Conservation (phyloP, 768 basidiomycete genomes). For the Daedaleopsis sinensis region DNA sequence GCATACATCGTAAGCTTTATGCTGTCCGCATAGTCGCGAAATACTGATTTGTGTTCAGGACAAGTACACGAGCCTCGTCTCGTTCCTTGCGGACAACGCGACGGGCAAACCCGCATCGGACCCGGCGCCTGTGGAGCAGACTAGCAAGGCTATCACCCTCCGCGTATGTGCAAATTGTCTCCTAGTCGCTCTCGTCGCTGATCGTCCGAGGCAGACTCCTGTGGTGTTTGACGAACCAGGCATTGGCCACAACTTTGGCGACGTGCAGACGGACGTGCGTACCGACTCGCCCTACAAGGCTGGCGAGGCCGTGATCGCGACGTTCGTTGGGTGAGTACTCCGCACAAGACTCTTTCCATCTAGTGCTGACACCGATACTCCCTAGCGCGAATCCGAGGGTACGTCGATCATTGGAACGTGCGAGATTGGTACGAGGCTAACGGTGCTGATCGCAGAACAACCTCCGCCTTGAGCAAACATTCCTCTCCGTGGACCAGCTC, state of each 20-base stretch:
- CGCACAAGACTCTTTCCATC: not conserved
- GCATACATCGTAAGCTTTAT: conserved; percentile 55
- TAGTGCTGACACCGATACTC: not conserved
- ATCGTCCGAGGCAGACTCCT: conserved; percentile 41
- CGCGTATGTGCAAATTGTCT: conserved; percentile 43
- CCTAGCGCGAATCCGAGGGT: conserved; percentile 70
- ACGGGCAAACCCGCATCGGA: conserved; percentile 60
- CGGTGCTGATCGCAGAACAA: conserved; percentile 57
- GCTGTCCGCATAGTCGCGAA: not conserved
- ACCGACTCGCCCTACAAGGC: conserved; percentile 48
- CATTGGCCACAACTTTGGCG: conserved; percentile 62
- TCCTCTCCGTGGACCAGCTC: conserved; percentile 65
- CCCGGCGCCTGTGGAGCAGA: conserved; percentile 64
- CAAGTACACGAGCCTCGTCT: conserved; percentile 68
- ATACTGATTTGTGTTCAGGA: conserved; percentile 31
- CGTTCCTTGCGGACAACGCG: conserved; percentile 56
- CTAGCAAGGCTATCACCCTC: conserved; percentile 66
- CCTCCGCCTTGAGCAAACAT: conserved; percentile 71
- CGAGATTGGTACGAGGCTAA: not conserved
- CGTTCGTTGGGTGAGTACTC: conserved; percentile 57
- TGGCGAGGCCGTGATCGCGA: conserved; percentile 60
- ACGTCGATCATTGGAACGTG: not conserved
- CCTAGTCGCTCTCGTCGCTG: not conserved
- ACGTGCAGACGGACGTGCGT: conserved; percentile 58
- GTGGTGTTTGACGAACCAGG: conserved; percentile 66